Percentiles rank a stretch among this genome's conserved stretches.
Evolutionary conservation across 495 filamentous ascomycete species (phyloP).

Genomic region (Penicillium coprophilum): DNA sequence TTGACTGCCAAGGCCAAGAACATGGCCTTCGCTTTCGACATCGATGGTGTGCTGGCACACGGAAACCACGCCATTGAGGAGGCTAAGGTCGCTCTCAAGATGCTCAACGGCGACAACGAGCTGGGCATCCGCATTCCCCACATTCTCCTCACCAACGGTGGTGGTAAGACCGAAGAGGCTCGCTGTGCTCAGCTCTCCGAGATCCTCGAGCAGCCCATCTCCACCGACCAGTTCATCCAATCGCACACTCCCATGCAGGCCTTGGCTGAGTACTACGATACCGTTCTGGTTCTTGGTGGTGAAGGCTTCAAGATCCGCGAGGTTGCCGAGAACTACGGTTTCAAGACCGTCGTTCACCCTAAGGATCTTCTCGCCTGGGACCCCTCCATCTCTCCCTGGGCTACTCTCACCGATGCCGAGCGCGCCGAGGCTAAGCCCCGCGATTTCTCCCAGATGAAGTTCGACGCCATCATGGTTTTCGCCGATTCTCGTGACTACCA

Average conservation of each 20-base stretch:
- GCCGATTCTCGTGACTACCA: constrained; percentile 82
- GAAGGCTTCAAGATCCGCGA: constrained; percentile 85
- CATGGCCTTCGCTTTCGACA: constrained; percentile 91
- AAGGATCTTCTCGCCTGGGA: constrained; percentile 90
- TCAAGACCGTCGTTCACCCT: constrained; percentile 83
- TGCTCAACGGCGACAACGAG: constrained; percentile 82
- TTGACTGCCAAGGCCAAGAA: constrained; percentile 64
- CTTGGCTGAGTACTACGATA: constrained; percentile 76
- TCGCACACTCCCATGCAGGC: constrained; percentile 94
- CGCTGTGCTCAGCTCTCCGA: constrained; percentile 75
- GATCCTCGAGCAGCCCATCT: constrained; percentile 70
- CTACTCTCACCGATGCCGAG: constrained; percentile 68
- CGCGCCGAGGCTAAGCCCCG: constrained; percentile 63
- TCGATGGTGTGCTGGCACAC: constrained; percentile 83
- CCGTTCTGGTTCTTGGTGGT: constrained; percentile 83
- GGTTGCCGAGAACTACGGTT: constrained; percentile 85
- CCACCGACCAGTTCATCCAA: constrained; percentile 88
- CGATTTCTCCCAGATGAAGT: constrained; percentile 67
- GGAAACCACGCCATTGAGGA: constrained; percentile 79
- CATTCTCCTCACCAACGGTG: constrained; percentile 92
- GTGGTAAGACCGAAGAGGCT: constrained; percentile 84
- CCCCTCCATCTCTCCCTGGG: constrained; percentile 77
- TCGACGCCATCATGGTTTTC: constrained; percentile 81
- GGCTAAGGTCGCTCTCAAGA: constrained; percentile 79
- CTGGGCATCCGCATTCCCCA: constrained; percentile 85